Evolutionary conservation across 805 yeast species (phyloP).

Genomic region (Komagataella ulmi): DNA sequence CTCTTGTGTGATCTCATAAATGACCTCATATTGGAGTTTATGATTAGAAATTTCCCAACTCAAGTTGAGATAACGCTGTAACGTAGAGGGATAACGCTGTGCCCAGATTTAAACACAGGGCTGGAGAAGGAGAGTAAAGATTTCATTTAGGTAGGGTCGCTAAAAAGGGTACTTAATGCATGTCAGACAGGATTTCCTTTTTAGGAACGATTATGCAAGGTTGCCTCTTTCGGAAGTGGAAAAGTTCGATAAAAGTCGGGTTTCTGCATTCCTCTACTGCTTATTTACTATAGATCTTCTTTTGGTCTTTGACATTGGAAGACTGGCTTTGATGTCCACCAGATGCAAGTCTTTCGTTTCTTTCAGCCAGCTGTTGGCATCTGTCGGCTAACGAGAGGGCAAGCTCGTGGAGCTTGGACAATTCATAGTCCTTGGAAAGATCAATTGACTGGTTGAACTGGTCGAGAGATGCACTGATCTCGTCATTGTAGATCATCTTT

Average conservation of each 20-base stretch:
- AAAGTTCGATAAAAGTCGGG: not conserved
- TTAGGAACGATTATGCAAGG: not conserved
- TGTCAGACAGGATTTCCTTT: not conserved
- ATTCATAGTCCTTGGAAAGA: conserved; percentile 66
- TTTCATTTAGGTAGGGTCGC: not conserved
- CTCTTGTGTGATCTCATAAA: conserved; percentile 17
- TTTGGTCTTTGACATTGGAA: not conserved
- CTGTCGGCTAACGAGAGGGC: conserved; percentile 77
- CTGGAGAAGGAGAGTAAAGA: not conserved
- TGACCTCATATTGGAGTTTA: conserved; percentile 12
- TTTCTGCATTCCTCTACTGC: not conserved
- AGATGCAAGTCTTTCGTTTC: conserved; percentile 72
- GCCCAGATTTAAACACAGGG: not conserved
- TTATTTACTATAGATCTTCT: not conserved
- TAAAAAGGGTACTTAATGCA: not conserved
- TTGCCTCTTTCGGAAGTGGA: not conserved
- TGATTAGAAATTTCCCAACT: not conserved
- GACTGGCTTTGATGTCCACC: conserved; percentile 47
- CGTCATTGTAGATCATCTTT: conserved; percentile 68
- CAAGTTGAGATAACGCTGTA: not conserved
- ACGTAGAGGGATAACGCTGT: not conserved
- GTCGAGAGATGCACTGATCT: conserved; percentile 63
- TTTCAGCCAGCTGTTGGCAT: conserved; percentile 64
- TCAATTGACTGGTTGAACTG: conserved; percentile 48
- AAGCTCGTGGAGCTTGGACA: conserved; percentile 76